Conservation (phyloP, 768 basidiomycete species). For the Russula sp. region DNA sequence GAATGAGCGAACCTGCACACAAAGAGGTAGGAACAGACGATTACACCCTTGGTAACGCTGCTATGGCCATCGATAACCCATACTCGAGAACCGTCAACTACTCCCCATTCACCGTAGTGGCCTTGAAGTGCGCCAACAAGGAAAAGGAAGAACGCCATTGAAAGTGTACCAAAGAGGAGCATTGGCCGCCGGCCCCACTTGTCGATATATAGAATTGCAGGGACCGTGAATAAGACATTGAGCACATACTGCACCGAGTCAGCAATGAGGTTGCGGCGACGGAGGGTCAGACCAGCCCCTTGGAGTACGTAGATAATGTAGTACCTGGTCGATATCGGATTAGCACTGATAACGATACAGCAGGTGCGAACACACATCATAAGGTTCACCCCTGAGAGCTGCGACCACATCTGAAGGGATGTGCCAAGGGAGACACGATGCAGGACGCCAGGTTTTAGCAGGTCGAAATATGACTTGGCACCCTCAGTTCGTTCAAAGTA, state of each 20-base stretch:
- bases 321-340: conserved; percentile 35
- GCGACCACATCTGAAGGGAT: conserved; percentile 75
- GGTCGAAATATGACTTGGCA: conserved; percentile 60
- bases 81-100: conserved; percentile 35
- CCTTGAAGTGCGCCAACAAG: conserved; percentile 73
- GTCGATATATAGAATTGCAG: conserved; percentile 59
- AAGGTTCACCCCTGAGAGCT: conserved; percentile 70
- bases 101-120: conserved; percentile 56
- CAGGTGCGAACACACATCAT: conserved; percentile 52
- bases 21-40: conserved; percentile 71
- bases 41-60: conserved; percentile 57
- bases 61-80: conserved; percentile 56
- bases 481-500: conserved; percentile 60
- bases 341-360: background rate
- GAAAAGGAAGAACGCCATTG: conserved; percentile 73
- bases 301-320: conserved; percentile 63
- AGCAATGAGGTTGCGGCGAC: conserved; percentile 68
- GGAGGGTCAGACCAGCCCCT: conserved; percentile 68
- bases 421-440: conserved; percentile 66
- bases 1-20: conserved; percentile 41
- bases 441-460: conserved; percentile 57
- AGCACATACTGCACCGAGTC: conserved; percentile 53
- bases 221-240: conserved; percentile 36
- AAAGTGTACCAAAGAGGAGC: conserved; percentile 52
- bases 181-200: conserved; percentile 75